Base-by-base conservation (phyloP, 371 early-diverging fungal genomes). In the Apophysomyces elegans region DNA sequence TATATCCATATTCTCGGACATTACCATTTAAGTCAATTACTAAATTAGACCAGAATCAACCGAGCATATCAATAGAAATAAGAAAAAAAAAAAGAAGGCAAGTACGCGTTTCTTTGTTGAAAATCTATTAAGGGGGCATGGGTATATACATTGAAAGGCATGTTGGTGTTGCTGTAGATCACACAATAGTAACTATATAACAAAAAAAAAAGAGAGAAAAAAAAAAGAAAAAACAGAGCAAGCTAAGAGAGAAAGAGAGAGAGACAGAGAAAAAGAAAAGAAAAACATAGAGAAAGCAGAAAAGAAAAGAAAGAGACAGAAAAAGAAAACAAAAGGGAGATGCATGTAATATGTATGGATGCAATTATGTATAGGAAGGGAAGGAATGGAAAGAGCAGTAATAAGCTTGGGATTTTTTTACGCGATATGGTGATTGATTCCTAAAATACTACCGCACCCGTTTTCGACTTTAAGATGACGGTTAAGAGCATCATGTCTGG, bases 401-500 rank as follows among this genome's bases (percentile, higher is more conserved):
- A 21, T 7, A 7, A 18, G 0, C 21, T 4, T 13, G 46, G 46
- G 12, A 45, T 45, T 45, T 45, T 45, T 16, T 50, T 50, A 50
- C 54, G 54, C 54, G 54, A 50, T 50, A 50, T n/a, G n/a, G 21
- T 9, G 9, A 11, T 21, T 50, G 54, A 9, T 21, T 9, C 54
- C 54, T 21, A 50, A 26, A 21, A 50, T 50, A 56, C 56, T 54
- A n/a, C 70, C 65, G 32, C 82, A 81, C 1, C 87, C 86, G 76
- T 88, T 86, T 71, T 90, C 90, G 5, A 85, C 81, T 36, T 87
- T 83, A 58, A 88, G 74, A 68, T 91, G 91, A 14, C 91, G 74
- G 69, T 87, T 89, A 36, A 91, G 69, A 18, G 91, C 91, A 70
- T 91, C 91, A 66, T 86, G 77, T 6, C 91, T 82, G 21, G 84